These are phyloP conservation scores for Neurospora tetrasperma DNA, from an alignment of 495 filamentous ascomycete species.

Conservation along the genomic window DNA sequence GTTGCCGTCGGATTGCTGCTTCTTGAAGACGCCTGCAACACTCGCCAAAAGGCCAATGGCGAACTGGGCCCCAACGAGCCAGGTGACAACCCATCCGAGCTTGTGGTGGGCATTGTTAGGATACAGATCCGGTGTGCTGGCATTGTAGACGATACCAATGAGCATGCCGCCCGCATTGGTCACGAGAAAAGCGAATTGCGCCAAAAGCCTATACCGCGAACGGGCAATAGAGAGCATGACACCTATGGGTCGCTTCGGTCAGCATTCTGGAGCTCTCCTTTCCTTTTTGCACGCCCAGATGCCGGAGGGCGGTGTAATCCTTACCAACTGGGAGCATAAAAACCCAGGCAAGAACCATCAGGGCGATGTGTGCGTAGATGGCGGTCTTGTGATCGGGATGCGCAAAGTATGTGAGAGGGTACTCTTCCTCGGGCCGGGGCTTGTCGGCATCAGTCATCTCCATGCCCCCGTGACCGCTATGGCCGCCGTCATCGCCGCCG, in stretches of 20 bases:
- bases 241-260: slow-evolving; percentile 37
- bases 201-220: slow-evolving; percentile 61
- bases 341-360: slow-evolving; percentile 77
- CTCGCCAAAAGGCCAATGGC: slow-evolving; percentile 53
- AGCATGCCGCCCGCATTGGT: slow-evolving; percentile 63
- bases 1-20: not conserved
- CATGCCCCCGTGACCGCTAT: slow-evolving; percentile 31
- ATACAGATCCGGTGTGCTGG: slow-evolving; percentile 79
- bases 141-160: slow-evolving; percentile 67
- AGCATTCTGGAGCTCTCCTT: slow-evolving; percentile 3
- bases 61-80: slow-evolving; percentile 57
- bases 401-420: slow-evolving; percentile 63
- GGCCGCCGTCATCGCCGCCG: slow-evolving; percentile 22
- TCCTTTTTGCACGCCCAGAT: not conserved
- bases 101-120: slow-evolving; percentile 80
- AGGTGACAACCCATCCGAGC: slow-evolving; percentile 78
- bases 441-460: slow-evolving; percentile 30
- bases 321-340: slow-evolving; percentile 74
- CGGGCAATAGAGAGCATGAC: slow-evolving; percentile 77
- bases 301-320: slow-evolving; percentile 13
- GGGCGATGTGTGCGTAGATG: slow-evolving; percentile 66
- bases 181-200: slow-evolving; percentile 66
- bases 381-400: slow-evolving; percentile 52
- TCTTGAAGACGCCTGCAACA: slow-evolving; percentile 29
- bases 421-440: slow-evolving; percentile 31